phyloP scores from a whole-genome alignment of 768 basidiomycete genomes.

The Auriscalpium microsporum region DNA sequence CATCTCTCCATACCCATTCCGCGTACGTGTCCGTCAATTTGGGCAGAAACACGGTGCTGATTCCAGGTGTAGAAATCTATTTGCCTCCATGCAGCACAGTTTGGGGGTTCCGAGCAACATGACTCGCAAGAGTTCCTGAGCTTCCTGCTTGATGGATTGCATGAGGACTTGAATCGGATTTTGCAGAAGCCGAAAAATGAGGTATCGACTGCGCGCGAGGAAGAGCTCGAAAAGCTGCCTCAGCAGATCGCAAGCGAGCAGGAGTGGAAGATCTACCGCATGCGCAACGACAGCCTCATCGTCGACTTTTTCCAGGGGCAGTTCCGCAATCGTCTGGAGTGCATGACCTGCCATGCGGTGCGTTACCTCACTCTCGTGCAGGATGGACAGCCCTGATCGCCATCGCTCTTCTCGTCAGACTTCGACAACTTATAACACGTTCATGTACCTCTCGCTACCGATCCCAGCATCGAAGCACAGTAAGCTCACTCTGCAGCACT shows the following conservation, averaged over 20 bases:
- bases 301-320: constrained; percentile 99
- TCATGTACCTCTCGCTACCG: constrained; percentile 90
- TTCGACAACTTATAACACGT: constrained; percentile 93
- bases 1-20: constrained; percentile 72
- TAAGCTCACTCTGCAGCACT: constrained; percentile 65
- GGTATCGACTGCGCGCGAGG: constrained; percentile 73
- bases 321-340: constrained; percentile 83
- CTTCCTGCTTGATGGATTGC: constrained; percentile 89
- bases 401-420: constrained; percentile 43
- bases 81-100: constrained; percentile 57
- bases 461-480: constrained; percentile 58
- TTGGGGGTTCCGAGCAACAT: constrained; percentile 84
- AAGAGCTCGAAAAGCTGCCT: constrained; percentile 79
- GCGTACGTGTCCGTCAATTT: constrained; percentile 38
- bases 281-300: constrained; percentile 86
- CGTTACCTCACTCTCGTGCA: constrained; percentile 13
- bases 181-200: constrained; percentile 59
- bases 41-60: background rate
- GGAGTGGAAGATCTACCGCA: constrained; percentile 88
- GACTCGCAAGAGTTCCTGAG: constrained; percentile 97
- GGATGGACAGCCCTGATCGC: constrained; percentile 2
- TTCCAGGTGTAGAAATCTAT: constrained; percentile 40
- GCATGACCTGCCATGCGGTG: constrained; percentile 85
- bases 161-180: constrained; percentile 92
- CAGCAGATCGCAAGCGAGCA: constrained; percentile 83